Conservation (phyloP, 139 green algal species). For the Microglena sp. region DNA sequence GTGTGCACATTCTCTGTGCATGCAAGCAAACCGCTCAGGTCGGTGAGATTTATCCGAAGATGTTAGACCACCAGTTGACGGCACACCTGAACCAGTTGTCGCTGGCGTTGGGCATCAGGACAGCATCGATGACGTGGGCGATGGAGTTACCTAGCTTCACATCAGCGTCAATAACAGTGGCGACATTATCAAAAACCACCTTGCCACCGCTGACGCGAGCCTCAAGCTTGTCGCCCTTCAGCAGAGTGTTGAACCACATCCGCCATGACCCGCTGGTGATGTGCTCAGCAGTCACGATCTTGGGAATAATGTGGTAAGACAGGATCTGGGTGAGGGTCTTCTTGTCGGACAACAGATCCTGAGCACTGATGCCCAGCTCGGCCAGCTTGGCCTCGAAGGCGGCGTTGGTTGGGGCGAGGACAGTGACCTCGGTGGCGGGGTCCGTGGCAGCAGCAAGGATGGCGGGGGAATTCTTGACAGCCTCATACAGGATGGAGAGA, state of each 20-base stretch:
- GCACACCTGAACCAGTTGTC: no score
- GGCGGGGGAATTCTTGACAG: neutral
- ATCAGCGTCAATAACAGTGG: neutral
- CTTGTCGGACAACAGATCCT: neutral
- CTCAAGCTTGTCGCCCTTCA: no score
- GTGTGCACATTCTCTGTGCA: no score
- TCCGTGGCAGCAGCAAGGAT: neutral
- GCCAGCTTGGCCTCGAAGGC: neutral
- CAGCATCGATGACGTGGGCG: neutral
- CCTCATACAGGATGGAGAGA: neutral
- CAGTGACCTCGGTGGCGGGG: neutral
- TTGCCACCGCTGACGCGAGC: no score
- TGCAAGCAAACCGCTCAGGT: no score
- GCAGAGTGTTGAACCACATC: neutral
- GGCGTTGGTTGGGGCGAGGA: neutral
- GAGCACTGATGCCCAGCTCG: neutral
- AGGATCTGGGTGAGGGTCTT: neutral
- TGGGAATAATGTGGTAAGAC: neutral
- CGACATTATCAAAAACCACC: no score
- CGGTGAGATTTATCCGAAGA: no score
- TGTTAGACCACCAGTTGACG: no score
- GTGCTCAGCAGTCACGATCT: neutral
- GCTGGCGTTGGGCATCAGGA: neutral
- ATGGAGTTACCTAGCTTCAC: neutral
- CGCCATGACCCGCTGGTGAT: neutral